phyloP scores from a whole-genome alignment of 768 basidiomycete species.

The Cystobasidium ongulense region DNA sequence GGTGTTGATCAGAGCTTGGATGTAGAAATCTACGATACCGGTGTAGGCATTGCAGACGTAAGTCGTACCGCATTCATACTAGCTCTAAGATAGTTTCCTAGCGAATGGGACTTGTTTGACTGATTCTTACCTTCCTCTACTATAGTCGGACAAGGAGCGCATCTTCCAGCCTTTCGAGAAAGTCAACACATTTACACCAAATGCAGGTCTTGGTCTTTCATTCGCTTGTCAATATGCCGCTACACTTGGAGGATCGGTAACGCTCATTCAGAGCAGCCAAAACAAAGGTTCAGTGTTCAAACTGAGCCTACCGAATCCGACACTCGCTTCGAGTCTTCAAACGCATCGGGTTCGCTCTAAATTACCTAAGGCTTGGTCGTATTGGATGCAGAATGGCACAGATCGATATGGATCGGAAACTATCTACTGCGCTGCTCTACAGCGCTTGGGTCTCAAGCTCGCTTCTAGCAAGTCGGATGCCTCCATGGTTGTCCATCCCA shows the following conservation, averaged over 20 bases:
- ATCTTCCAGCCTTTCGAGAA: slow-evolving; percentile 2
- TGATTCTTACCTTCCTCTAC: neutral
- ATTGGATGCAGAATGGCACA: neutral
- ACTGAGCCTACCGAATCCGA: neutral
- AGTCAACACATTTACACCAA: neutral
- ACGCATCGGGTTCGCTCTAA: neutral
- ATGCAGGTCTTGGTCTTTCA: neutral
- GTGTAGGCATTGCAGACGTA: neutral
- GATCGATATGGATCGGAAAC: neutral
- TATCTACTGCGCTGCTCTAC: neutral
- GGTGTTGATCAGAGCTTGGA: neutral
- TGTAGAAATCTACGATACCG: neutral
- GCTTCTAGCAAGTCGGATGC: neutral
- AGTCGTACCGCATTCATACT: no score
- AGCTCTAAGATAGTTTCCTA: no score
- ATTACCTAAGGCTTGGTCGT: neutral
- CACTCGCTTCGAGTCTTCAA: neutral
- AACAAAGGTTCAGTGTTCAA: neutral
- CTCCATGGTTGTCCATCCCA: neutral
- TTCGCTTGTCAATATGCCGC: slow-evolving; percentile 1
- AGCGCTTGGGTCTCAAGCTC: neutral
- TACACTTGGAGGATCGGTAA: neutral
- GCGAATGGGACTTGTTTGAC: neutral
- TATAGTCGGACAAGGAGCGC: neutral
- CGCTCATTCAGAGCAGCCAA: neutral